Conservation (phyloP, 768 basidiomycete species). For the Kwoniella bestiolae region DNA sequence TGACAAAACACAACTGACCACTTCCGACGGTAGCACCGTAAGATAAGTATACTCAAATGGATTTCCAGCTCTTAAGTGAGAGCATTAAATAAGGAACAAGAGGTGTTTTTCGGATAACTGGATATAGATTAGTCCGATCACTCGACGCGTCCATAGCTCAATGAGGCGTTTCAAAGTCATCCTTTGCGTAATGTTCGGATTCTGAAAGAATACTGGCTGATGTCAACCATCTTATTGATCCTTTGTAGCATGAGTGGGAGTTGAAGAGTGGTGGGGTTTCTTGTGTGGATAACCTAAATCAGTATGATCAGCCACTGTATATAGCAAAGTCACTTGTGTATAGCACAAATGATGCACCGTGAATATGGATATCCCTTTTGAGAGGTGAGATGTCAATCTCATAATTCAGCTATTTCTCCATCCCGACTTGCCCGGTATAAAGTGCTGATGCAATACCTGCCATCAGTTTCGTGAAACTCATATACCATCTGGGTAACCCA, state of each 20-base stretch:
- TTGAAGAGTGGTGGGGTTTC: too few relatives aligned
- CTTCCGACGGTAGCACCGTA: constrained; percentile 20
- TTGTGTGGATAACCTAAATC: too few relatives aligned
- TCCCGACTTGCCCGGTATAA: too few relatives aligned
- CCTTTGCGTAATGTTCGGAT: not conserved
- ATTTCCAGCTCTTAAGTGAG: not conserved
- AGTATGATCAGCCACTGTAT: too few relatives aligned
- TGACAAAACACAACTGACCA: not conserved
- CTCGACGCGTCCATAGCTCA: not conserved
- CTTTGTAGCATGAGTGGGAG: not conserved
- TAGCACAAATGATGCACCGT: not conserved
- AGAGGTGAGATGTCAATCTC: too few relatives aligned
- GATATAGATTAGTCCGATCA: not conserved
- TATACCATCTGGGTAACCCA: constrained; percentile 41
- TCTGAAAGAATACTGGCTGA: not conserved
- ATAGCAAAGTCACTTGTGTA: too few relatives aligned
- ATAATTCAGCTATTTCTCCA: too few relatives aligned
- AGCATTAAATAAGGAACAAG: not conserved
- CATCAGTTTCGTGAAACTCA: constrained; percentile 33
- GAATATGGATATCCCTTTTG: constrained; percentile 40
- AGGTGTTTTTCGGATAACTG: not conserved
- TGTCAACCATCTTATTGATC: not conserved
- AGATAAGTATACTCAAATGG: not conserved
- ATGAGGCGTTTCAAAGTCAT: constrained; percentile 2
- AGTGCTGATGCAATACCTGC: too few relatives aligned